A percentile compares a stretch with the other conserved stretches of the same genome.
These are phyloP conservation scores for Solanum raphanifolium DNA, from an alignment of 257 asterid species.

Conservation along the genomic window DNA sequence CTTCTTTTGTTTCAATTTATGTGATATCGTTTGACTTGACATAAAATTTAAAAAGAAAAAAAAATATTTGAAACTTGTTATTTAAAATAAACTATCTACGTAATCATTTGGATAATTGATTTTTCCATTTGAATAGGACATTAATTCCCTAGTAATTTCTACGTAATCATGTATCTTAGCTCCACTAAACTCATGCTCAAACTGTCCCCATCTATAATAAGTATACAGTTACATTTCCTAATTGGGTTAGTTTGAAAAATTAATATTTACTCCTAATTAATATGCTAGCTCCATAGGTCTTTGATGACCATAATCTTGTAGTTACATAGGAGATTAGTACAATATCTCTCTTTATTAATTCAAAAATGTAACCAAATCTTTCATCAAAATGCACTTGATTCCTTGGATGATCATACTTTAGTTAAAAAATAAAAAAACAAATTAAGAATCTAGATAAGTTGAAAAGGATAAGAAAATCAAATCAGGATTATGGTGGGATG, in stretches of 20 bases:
- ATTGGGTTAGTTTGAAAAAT: background rate
- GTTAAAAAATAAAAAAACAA: background rate
- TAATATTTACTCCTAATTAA: background rate
- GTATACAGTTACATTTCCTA: background rate
- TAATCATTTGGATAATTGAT: no score
- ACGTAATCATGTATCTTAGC: no score
- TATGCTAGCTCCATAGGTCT: background rate
- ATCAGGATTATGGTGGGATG: no score
- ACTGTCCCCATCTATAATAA: background rate
- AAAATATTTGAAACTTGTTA: fast-evolving
- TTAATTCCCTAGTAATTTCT: no score
- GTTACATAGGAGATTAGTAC: background rate
- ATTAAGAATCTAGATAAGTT: no score
- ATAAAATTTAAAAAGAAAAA: no score
- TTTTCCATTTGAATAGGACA: no score
- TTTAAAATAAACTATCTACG: no score
- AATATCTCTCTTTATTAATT: background rate
- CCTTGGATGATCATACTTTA: slow-evolving; percentile 1
- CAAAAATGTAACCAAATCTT: background rate
- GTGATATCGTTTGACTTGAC: no score
- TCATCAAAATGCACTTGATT: background rate
- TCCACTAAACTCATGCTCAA: no score
- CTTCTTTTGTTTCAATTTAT: no score
- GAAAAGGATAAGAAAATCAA: no score
- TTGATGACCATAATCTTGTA: background rate